These are phyloP conservation scores for Candida loeiensis DNA, from an alignment of 805 yeast genomes.

Conservation along the genomic window DNA sequence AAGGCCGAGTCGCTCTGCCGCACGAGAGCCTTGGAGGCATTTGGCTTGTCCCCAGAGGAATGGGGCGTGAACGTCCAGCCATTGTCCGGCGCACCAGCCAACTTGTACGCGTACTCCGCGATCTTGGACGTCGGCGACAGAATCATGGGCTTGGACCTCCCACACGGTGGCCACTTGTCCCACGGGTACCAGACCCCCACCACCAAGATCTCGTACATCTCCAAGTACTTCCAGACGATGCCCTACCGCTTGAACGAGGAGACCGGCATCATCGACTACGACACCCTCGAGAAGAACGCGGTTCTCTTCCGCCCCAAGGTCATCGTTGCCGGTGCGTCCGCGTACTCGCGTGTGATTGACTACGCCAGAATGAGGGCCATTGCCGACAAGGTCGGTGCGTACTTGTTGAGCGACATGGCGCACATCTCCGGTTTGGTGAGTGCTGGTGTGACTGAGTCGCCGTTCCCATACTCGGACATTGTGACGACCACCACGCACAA, in stretches of 20 bases:
- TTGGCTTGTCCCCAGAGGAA: constrained; percentile 68
- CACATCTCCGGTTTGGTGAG: constrained; percentile 95
- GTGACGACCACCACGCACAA: constrained; percentile 99
- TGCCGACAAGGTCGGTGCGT: constrained; percentile 97
- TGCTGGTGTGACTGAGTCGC: constrained; percentile 93
- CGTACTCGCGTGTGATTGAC: constrained; percentile 94
- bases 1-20: constrained; percentile 90
- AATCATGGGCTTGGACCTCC: constrained; percentile 95
- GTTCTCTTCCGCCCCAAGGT: constrained; percentile 92
- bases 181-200: constrained; percentile 97
- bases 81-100: constrained; percentile 96
- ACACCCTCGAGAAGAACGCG: constrained; percentile 88
- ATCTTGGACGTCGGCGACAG: constrained; percentile 93
- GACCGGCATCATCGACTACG: constrained; percentile 96
- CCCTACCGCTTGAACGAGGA: constrained; percentile 91
- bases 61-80: constrained; percentile 99
- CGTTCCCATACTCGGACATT: constrained; percentile 94
- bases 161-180: constrained; percentile 98
- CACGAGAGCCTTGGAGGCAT: constrained; percentile 89
- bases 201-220: constrained; percentile 90
- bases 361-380: constrained; percentile 94
- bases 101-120: constrained; percentile 94
- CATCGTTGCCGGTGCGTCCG: constrained; percentile 96
- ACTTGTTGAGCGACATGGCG: constrained; percentile 96
- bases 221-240: constrained; percentile 97